Base-by-base conservation (phyloP, 148 eudicot genomes). In the Rhododendron kiyosumense region DNA sequence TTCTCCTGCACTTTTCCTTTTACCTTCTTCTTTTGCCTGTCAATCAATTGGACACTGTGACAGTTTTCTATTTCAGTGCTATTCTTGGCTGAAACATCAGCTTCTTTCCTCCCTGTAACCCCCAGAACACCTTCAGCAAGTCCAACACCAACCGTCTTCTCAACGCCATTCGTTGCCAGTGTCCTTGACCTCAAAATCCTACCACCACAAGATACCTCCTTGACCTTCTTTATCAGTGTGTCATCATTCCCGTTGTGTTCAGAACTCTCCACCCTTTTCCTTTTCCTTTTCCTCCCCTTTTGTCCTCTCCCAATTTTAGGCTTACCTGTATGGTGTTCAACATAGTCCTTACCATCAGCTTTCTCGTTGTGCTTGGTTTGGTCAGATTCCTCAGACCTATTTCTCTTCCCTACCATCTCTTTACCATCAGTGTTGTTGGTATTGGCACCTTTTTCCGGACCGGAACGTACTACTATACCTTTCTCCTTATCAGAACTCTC, bases 31-130 rank as follows among this genome's bases (percentile, higher is more conserved):
- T 43, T 43, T 51, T 84, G 88, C 79, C 86, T 84, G 30, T 77
- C 79, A 61, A 78, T 54, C 17, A 34, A 24, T 34, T 78, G 63
- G 30, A 24, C 54, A 82, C 13, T 38, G 41, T 38, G 88, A 59
- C 26, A 85, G 59, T 81, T 76, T 51, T 77, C 49, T 18, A 54
- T 13, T 38, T 51, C 83, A 28, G 57, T 49, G 24, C 48, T 34
- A 43, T 69, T 84, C 34, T 85, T 88, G 34, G 28, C 85, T 24
- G n/a, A 74, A 49, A 22, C 36, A 71, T 81, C 86, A 80, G 61
- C 30, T 32, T 22, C 91, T 76, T 57, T 87, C 90, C 88, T 88
- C 79, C 90, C 84, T 82, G 84, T 89, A 78, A n/a, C 77, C 9
- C 26, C 71, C 12, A 81, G 43, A 32, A 79, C 22, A 51, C 61